Percentiles rank a stretch among this genome's conserved stretches.
Evolutionary conservation across 192 early-diverging fungal species (phyloP).

Genomic region (Diversispora eburnea): DNA sequence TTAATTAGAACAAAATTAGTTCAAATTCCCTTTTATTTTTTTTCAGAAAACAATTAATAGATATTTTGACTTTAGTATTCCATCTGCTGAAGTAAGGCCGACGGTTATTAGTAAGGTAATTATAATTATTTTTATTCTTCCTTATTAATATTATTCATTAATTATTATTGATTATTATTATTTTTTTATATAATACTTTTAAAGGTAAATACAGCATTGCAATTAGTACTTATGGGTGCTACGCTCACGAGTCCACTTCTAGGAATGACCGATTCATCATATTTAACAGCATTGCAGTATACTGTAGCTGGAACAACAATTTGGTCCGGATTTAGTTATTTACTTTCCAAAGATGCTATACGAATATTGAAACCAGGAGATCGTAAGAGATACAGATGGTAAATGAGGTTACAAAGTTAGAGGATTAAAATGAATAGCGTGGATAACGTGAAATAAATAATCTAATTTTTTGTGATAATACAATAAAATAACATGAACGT

Average conservation of each 20-base stretch:
- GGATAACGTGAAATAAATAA: no score
- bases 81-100: conserved; percentile 87
- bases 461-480: no score
- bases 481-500: no score
- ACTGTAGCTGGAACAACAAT: conserved; percentile 76
- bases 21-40: background rate
- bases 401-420: no score
- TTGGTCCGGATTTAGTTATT: conserved; percentile 71
- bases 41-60: conserved; percentile 69
- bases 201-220: conserved; percentile 78
- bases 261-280: conserved; percentile 54
- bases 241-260: conserved; percentile 72
- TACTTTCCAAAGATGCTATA: conserved; percentile 71
- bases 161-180: background rate
- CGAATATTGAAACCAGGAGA: conserved; percentile 49
- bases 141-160: background rate
- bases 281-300: conserved; percentile 61
- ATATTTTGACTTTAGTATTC: conserved; percentile 88
- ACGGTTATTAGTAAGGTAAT: conserved; percentile 78
- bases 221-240: conserved; percentile 74
- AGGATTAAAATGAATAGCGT: no score
- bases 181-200: background rate
- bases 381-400: no score
- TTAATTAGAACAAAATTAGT: conserved; percentile 12
- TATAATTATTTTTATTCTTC: background rate